These are phyloP conservation scores for Gaeumannomyces tritici DNA, from an alignment of 2,329 filamentous ascomycete species.

Conservation along the genomic window DNA sequence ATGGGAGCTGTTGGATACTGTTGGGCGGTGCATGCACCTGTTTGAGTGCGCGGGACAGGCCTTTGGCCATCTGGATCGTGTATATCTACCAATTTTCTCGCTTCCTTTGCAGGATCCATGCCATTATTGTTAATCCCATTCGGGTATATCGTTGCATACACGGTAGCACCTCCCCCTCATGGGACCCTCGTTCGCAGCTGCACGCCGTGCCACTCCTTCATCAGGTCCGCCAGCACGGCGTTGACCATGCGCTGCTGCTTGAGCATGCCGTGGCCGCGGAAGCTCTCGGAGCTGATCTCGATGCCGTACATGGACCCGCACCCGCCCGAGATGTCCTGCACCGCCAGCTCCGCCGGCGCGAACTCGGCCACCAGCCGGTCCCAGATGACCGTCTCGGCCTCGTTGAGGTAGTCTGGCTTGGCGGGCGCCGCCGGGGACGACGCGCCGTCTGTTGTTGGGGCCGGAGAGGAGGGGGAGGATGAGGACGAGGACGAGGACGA, in stretches of 20 bases:
- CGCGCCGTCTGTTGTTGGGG: too few relatives aligned
- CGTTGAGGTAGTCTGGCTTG: conserved; percentile 41
- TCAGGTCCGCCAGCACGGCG: conserved; percentile 59
- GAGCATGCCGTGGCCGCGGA: conserved; percentile 61
- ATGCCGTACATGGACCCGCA: conserved; percentile 86
- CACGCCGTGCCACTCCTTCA: conserved; percentile 75
- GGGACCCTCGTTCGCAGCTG: conserved; percentile 63
- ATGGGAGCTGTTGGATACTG: too few relatives aligned
- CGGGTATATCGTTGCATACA: too few relatives aligned
- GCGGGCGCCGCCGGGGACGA: conserved; percentile 12
- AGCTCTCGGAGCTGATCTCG: conserved; percentile 62
- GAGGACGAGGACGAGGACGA: neutral
- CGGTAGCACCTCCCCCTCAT: too few relatives aligned
- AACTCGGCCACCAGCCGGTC: conserved; percentile 40
- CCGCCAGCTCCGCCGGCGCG: conserved; percentile 42
- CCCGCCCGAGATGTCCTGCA: conserved; percentile 74
- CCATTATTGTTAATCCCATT: too few relatives aligned
- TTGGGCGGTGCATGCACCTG: too few relatives aligned
- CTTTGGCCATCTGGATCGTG: too few relatives aligned
- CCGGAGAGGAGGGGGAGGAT: neutral
- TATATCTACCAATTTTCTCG: too few relatives aligned
- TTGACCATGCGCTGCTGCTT: conserved; percentile 82
- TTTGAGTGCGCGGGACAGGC: too few relatives aligned
- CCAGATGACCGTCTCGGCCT: conserved; percentile 50
- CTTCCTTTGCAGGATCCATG: too few relatives aligned